Evolutionary conservation across 306 rosid species (phyloP), one percentile per base, ranked within the genome.

Genomic region (Dalbergia cultrata): DNA sequence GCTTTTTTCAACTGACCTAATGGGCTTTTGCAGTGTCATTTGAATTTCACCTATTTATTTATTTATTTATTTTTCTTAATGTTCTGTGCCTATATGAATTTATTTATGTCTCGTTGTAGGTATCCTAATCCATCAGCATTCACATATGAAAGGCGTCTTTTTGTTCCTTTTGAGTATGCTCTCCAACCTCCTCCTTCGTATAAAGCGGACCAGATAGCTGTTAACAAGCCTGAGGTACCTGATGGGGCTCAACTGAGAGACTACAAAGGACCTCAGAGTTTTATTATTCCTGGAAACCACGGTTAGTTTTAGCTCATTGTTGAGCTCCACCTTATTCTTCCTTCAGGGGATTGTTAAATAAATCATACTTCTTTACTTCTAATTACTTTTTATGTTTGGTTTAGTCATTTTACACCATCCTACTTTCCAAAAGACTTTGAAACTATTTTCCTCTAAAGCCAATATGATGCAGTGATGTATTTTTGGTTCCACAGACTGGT

Each of bases 71-170:
- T 41, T n/a, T 31, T 47, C 13, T 8, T 13, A 58, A 44, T 60
- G 54, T 26, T 53, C 35, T 52, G 43, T 77, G 59, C 53, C 60
- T 44, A 78, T 81, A 22, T 73, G 31, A 26, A 11, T 76, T 5
- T 22, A 7, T 21, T 53, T 56, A 33, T 50, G 56, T 80, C 75
- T 14, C 85, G 65, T 53, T 83, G 49, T 66, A 95, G 99, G 84
- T 95, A 95, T 87, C 99, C 98, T 70, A 95, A 95, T 84, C 98
- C 96, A 14, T 95, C 98, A 62, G 83, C 96, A 41, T 95, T 95
- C 81, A 90, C 97, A 50, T 95, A 95, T 87, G 93, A 95, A 83
- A 88, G 87, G 77, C 98, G 99, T 52, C 85, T 95, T 16, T 95
- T 95, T 79, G 80, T 90, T 86, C 98, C 99, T 65, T 95, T 95